These are phyloP conservation scores for Chondrus crispus DNA, from an alignment of 23 red algal species.

Conservation along the genomic window DNA sequence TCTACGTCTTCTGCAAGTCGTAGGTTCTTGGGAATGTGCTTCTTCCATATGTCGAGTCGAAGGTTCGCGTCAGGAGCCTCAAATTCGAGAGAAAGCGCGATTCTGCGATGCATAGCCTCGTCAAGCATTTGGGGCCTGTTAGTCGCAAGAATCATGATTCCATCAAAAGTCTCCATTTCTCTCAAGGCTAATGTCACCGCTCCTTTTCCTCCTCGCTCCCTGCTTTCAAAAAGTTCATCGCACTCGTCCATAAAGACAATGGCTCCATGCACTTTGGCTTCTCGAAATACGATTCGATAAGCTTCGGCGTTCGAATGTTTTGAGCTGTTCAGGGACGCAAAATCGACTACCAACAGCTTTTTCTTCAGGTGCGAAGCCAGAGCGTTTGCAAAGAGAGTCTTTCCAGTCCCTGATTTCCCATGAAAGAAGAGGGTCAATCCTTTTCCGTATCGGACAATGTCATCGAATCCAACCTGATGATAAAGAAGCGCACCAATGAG, in stretches of 20 bases:
- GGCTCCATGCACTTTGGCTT: conserved; percentile 53
- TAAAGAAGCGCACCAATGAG: neutral
- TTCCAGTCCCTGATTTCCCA: conserved; percentile 64
- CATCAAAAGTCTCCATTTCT: conserved; percentile 75
- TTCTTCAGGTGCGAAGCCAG: conserved; percentile 57
- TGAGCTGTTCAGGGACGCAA: conserved; percentile 56
- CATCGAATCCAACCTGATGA: conserved; percentile 56
- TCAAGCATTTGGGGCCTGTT: conserved; percentile 67
- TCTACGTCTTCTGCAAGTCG: conserved; percentile 54
- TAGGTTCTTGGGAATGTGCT: conserved; percentile 49
- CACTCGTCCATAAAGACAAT: conserved; percentile 71
- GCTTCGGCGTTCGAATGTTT: conserved; percentile 59
- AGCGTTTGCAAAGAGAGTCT: conserved; percentile 64
- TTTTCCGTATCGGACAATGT: conserved; percentile 74
- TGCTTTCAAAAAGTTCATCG: conserved; percentile 60
- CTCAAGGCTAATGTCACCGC: conserved; percentile 45
- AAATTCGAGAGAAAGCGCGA: conserved; percentile 51
- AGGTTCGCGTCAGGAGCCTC: conserved; percentile 45
- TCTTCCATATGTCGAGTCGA: conserved; percentile 54
- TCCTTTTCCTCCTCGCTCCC: conserved; percentile 56
- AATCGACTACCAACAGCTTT: conserved; percentile 69
- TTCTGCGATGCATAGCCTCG: conserved; percentile 63
- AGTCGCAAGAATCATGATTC: conserved; percentile 64
- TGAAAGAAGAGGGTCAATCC: conserved; percentile 61
- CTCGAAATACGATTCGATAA: conserved; percentile 56